Base-by-base conservation (phyloP, 495 filamentous ascomycete genomes). In the Penicillium argentinense region DNA sequence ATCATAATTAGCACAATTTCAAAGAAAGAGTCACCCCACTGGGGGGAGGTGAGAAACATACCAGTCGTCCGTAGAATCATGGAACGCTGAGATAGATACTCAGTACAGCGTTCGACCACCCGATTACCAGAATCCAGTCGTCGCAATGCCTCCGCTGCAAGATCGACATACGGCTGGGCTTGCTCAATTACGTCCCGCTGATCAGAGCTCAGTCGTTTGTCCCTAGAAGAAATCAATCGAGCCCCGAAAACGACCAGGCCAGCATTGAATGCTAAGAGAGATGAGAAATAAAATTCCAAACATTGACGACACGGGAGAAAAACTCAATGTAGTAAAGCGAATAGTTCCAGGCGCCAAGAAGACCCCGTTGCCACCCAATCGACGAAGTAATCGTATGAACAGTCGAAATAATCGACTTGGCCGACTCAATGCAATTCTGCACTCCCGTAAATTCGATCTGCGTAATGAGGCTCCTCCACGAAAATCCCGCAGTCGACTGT, bases 291-390 rank as follows among this genome's bases (percentile, higher is more conserved):
- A n/a, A n/a, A n/a, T n/a, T n/a, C n/a, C n/a, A n/a, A n/a, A n/a
- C n/a, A n/a, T n/a, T n/a, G n/a, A n/a, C n/a, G n/a, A n/a, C 14
- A 46, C 9, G 13, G 43, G 43, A 8, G 43, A 28, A 21, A 39
- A 39, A 1, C 33, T 19, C 12, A 14, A 23, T 64, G 49, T 67
- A 68, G 25, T 67, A 68, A 17, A 68, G 29, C 13, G 64, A 63
- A 42, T 60, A 68, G 53, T 62, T 66, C 65, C 65, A 68, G n/a
- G 67, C 67, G n/a, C 65, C 65, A 18, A 68, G 27, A 3, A 63
- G 30, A 13, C 56, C 36, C 16, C 57, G 22, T 49, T 57, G 34
- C 57, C 38, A 27, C 52, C 41, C 49, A 11, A 24, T 34, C 2
- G 38, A 40, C 9, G 34, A 9, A 9, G 59, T 57, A 17, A 68